Evolutionary conservation across 2,329 filamentous ascomycete genomes (phyloP).

Genomic region (Monilinia fructigena): DNA sequence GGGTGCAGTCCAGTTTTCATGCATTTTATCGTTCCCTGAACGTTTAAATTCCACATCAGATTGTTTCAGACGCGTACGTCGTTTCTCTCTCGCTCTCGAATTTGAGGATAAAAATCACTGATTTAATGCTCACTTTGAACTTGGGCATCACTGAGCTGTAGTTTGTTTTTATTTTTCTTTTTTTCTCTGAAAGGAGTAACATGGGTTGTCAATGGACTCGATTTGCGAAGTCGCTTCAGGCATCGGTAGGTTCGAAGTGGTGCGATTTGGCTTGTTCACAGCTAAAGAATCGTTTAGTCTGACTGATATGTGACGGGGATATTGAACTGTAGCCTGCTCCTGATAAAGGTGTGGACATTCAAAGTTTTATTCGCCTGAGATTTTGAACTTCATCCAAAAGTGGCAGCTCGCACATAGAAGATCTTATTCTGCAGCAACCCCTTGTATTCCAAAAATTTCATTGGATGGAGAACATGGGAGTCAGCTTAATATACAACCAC

Average conservation of each 20-base stretch:
- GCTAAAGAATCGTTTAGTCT: background rate
- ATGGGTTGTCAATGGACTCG: background rate
- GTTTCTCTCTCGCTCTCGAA: background rate
- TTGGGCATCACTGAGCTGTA: too few species aligned
- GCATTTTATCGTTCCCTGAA: too few species aligned
- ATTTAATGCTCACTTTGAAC: background rate
- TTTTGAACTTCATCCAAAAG: background rate
- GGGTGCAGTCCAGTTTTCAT: too few species aligned
- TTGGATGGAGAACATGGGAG: background rate
- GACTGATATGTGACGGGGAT: background rate
- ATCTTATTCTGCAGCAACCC: background rate
- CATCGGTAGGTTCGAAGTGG: background rate
- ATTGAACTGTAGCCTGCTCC: background rate
- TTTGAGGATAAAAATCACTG: background rate
- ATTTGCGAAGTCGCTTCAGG: background rate
- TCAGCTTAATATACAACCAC: too few species aligned
- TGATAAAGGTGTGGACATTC: background rate
- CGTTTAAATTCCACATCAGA: too few species aligned
- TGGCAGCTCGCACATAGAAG: background rate
- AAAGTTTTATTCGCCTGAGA: background rate
- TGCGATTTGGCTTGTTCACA: background rate
- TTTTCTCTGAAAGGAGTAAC: too few species aligned
- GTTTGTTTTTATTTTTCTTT: too few species aligned
- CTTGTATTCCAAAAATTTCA: background rate
- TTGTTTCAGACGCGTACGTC: background rate